Percentiles rank a stretch among this genome's conserved stretches.
phyloP scores from a whole-genome alignment of 75 land plant genomes.

The Selaginella moellendorffii region DNA sequence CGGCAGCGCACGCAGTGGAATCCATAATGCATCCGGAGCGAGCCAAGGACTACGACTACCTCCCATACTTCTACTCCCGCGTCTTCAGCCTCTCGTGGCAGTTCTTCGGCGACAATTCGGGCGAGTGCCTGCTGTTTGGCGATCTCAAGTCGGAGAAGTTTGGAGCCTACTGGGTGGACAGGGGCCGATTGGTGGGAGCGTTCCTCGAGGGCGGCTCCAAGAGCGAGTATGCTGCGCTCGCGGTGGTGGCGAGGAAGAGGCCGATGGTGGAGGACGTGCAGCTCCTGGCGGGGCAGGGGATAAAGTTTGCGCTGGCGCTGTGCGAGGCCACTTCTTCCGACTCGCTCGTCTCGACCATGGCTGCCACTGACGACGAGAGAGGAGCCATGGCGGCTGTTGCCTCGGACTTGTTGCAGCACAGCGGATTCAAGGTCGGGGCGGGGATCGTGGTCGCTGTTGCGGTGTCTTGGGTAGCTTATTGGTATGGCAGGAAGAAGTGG shows the following conservation, averaged over 20 bases:
- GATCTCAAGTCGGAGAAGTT: slow-evolving; percentile 35
- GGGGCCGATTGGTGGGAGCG: slow-evolving; percentile 59
- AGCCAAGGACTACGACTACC: slow-evolving; percentile 46
- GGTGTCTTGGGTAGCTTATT: slow-evolving; percentile 50
- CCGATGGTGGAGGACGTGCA: slow-evolving; percentile 37
- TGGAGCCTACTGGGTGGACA: slow-evolving; percentile 81
- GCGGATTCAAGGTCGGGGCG: slow-evolving; percentile 34
- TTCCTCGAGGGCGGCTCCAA: slow-evolving; percentile 78
- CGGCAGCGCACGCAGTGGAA: slow-evolving; percentile 73
- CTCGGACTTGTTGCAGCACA: slow-evolving; percentile 30
- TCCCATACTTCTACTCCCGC: slow-evolving; percentile 86
- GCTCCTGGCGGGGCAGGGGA: slow-evolving; percentile 38
- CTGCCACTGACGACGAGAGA: background rate
- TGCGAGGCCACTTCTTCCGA: background rate
- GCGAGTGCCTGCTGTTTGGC: slow-evolving; percentile 62
- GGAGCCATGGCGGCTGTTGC: slow-evolving; percentile 15
- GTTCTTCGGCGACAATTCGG: slow-evolving; percentile 83
- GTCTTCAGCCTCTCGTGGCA: slow-evolving; percentile 85
- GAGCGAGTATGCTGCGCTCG: slow-evolving; percentile 66
- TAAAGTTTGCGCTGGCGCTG: slow-evolving; percentile 36
- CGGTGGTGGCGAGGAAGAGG: slow-evolving; percentile 37
- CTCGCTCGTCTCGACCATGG: slow-evolving; percentile 9
- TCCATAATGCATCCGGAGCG: slow-evolving; percentile 55
- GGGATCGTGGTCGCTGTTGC: slow-evolving; percentile 36
- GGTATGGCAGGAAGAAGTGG: slow-evolving; percentile 45